phyloP scores from a whole-genome alignment of 176 grass and related monocot genomes.

The Puya raimondii region DNA sequence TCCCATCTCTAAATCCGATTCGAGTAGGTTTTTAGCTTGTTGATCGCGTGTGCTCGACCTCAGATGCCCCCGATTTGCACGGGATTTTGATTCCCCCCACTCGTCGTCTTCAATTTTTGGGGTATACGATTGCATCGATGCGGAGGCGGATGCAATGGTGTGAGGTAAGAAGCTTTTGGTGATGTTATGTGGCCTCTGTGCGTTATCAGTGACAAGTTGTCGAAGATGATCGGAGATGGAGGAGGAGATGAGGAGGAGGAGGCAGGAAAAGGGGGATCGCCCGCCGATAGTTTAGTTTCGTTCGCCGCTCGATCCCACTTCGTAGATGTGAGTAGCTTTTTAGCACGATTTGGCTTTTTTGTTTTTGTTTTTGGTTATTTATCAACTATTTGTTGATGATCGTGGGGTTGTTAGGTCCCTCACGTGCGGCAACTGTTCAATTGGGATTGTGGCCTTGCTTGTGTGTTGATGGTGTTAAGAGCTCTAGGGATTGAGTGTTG shows the following conservation, averaged over 20 bases:
- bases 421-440: conserved; percentile 85
- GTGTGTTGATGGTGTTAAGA: conserved; percentile 89
- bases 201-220: conserved; percentile 74
- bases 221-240: conserved; percentile 56
- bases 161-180: neutral
- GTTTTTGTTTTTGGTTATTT: neutral
- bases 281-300: conserved; percentile 17
- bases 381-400: neutral
- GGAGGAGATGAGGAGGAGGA: conserved; percentile 12
- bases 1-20: no score
- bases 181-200: conserved; percentile 74
- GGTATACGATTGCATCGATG: no score
- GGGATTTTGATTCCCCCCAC: no score
- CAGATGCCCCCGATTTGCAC: no score
- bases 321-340: conserved; percentile 53
- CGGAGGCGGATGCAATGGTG: no score
- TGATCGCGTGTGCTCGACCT: neutral
- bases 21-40: no score
- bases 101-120: no score
- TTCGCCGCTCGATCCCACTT: conserved; percentile 39
- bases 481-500: conserved; percentile 58
- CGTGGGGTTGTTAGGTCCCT: conserved; percentile 44
- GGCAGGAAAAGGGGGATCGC: conserved; percentile 4
- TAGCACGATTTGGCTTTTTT: neutral
- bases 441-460: conserved; percentile 97